Base-by-base conservation (phyloP, 129 eudicot genomes). In the Rutidosis leptorrhynchoides region DNA sequence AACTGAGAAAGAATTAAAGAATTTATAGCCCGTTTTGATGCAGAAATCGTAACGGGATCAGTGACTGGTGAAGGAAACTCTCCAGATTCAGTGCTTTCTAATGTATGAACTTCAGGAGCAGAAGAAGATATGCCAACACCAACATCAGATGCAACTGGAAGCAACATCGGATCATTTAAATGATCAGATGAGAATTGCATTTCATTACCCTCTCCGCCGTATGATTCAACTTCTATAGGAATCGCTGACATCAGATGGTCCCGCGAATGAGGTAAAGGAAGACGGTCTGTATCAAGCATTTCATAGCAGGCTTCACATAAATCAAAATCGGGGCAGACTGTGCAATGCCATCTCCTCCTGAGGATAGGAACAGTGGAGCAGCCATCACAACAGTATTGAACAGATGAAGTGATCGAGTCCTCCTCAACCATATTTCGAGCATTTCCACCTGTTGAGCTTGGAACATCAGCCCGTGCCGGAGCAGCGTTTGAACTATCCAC, bases 311-410 rank as follows among this genome's bases (percentile, higher is more conserved):
- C 93, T 78, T 94, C 99, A 57, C 99, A 94, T 69, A 94, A 74
- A 86, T 94, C 99, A 71, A 94, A 94, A 83, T 94, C 99, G 60
- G 99, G 97, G 77, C 97, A 94, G 70, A 94, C 80, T 42, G 96
- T 84, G 40, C 99, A 94, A 54, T 94, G 97, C 99, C 99, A 94
- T 81, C 99, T 86, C 29, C 88, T 74, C 78, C 99, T 74, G 21
- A 86, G 88, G 26, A 94, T 94, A 68, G 99, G 99, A 64, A 94
- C 99, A 60, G 99, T 94, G 30, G 99, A 89, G 69, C 99, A 94
- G 23, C 99, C 99, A 73, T 94, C 99, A 79, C 99, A 94, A 60
- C 99, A 94, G 78, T 89, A 94, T 61, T 94, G 99, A 57, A 94
- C 97, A 29, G 97, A 94, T 24, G 99, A 94, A 49, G 97, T 89